These are phyloP conservation scores for Epichloe coenophiala DNA, from an alignment of 2,329 filamentous ascomycete genomes.

Conservation along the genomic window DNA sequence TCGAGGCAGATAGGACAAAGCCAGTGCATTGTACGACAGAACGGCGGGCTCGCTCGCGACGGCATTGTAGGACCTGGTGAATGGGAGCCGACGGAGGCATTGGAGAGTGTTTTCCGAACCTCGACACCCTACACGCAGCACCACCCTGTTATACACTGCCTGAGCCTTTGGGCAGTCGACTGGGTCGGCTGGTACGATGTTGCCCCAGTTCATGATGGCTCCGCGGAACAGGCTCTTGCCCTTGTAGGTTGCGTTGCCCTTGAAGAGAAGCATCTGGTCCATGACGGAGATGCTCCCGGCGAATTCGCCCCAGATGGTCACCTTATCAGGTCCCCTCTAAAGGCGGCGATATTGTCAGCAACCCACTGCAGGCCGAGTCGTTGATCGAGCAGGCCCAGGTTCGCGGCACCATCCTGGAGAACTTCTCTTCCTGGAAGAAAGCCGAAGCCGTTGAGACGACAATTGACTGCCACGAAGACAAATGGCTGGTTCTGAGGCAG, in stretches of 20 bases:
- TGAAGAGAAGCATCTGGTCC: slow-evolving; percentile 37
- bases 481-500: slow-evolving; percentile 13
- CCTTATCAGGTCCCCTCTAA: slow-evolving; percentile 48
- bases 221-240: slow-evolving; percentile 1
- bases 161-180: neutral
- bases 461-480: slow-evolving; percentile 2
- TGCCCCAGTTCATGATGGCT: slow-evolving; percentile 4
- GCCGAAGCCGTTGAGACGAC: slow-evolving; percentile 1
- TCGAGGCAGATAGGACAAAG: neutral
- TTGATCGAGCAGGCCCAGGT: slow-evolving; percentile 47
- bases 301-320: slow-evolving; percentile 48
- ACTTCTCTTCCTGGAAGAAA: neutral
- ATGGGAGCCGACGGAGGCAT: slow-evolving; percentile 26
- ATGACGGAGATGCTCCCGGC: slow-evolving; percentile 43
- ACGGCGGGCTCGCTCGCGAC: slow-evolving; percentile 7
- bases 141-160: neutral
- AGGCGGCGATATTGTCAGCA: slow-evolving; percentile 45
- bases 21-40: neutral
- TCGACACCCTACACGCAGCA: neutral
- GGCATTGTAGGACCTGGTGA: slow-evolving; percentile 33
- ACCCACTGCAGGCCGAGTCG: slow-evolving; percentile 45
- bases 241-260: slow-evolving; percentile 40
- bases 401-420: slow-evolving; percentile 42
- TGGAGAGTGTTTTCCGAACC: slow-evolving; percentile 25
- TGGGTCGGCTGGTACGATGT: slow-evolving; percentile 32